Conservation (phyloP, 1,139 yeast species). For the Suhomyces panamericanus region DNA sequence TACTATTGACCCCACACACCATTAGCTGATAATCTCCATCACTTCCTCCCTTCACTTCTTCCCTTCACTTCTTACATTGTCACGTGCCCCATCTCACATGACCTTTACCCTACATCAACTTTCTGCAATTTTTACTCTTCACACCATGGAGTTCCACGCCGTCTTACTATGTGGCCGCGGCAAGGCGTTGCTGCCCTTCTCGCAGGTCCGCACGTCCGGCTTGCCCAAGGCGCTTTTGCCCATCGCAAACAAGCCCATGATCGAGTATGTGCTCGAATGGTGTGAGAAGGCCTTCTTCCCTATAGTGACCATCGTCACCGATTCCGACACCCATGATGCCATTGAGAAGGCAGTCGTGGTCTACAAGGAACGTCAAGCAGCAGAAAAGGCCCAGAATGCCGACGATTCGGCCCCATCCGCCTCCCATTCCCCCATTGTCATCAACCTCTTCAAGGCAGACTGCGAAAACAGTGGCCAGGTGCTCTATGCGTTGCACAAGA, state of each 20-base stretch:
- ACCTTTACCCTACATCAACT: too few relatives aligned
- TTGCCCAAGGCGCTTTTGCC: slow-evolving; percentile 84
- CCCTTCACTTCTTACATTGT: too few relatives aligned
- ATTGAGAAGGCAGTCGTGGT: slow-evolving; percentile 48
- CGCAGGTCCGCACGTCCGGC: slow-evolving; percentile 59
- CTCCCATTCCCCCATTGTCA: slow-evolving; percentile 15
- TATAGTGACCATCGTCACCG: slow-evolving; percentile 44
- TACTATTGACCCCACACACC: too few relatives aligned
- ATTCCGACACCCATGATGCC: slow-evolving; percentile 27
- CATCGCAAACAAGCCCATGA: slow-evolving; percentile 86
- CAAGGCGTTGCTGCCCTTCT: slow-evolving; percentile 66
- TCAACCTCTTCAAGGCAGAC: slow-evolving; percentile 49
- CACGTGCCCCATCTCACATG: too few relatives aligned
- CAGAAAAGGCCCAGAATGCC: slow-evolving; percentile 9
- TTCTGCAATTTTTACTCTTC: too few relatives aligned
- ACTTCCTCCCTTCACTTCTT: too few relatives aligned
- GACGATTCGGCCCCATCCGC: slow-evolving; percentile 4
- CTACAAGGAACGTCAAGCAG: slow-evolving; percentile 32
- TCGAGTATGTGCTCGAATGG: slow-evolving; percentile 88
- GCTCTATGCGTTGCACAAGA: slow-evolving; percentile 50
- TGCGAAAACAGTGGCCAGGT: slow-evolving; percentile 65
- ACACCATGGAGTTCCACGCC: slow-evolving; percentile 85
- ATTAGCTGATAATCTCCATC: too few relatives aligned
- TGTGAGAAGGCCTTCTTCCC: slow-evolving; percentile 83
- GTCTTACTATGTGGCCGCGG: slow-evolving; percentile 89